phyloP scores from a whole-genome alignment of 2,329 filamentous ascomycete genomes.

The Lachnellula hyalina region DNA sequence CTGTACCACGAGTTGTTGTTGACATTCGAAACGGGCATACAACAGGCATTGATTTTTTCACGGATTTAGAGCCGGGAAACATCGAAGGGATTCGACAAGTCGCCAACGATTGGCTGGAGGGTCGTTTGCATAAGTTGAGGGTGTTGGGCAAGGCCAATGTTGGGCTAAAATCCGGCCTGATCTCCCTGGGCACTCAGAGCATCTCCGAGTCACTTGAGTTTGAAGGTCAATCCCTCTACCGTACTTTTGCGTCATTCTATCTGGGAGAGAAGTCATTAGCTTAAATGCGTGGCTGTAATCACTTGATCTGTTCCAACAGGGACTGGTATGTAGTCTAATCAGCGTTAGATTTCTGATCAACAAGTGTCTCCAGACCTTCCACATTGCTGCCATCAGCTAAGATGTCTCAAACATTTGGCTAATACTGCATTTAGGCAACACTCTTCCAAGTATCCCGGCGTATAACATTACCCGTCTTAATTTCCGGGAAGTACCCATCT shows the following conservation, averaged over 20 bases:
- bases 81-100: constrained; percentile 71
- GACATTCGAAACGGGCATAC: constrained; percentile 71
- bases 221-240: constrained; percentile 74
- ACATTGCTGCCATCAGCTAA: neutral
- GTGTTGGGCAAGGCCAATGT: constrained; percentile 71
- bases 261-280: constrained; percentile 52
- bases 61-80: constrained; percentile 70
- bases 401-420: constrained; percentile 11
- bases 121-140: constrained; percentile 64
- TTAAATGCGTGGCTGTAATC: constrained; percentile 14
- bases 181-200: constrained; percentile 71
- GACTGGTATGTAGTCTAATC: constrained; percentile 15
- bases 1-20: constrained; percentile 69
- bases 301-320: constrained; percentile 4
- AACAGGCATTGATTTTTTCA: constrained; percentile 73
- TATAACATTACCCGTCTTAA: constrained; percentile 80
- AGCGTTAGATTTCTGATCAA: constrained; percentile 8
- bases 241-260: constrained; percentile 55
- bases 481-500: constrained; percentile 63
- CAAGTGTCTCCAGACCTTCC: neutral
- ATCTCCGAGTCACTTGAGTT: constrained; percentile 72
- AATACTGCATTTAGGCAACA: constrained; percentile 42
- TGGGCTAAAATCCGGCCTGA: constrained; percentile 69
- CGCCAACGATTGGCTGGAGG: constrained; percentile 84
- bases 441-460: constrained; percentile 72